Conservation (phyloP, 805 yeast genomes). For the Lachancea mirantina region DNA sequence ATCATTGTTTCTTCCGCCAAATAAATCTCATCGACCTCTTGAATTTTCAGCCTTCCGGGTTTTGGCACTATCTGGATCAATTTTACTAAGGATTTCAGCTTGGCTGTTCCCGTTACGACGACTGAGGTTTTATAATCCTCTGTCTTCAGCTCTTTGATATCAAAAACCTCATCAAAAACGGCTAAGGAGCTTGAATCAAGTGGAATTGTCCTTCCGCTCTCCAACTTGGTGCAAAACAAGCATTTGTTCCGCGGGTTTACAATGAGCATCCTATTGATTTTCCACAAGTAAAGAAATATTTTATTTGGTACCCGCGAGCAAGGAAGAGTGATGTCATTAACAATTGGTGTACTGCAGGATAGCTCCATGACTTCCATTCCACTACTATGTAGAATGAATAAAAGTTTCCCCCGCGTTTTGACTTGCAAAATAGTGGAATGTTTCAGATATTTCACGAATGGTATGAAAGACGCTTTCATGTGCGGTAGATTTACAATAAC, state of each 20-base stretch:
- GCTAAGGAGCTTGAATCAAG: slow-evolving; percentile 11
- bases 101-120: slow-evolving; percentile 1
- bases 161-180: slow-evolving; percentile 1
- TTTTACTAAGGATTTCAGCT: not conserved
- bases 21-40: not conserved
- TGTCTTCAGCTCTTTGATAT: not conserved
- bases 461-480: not conserved
- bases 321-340: slow-evolving; percentile 17
- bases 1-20: not conserved
- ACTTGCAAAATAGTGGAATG: slow-evolving; percentile 18
- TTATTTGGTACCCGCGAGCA: slow-evolving; percentile 22
- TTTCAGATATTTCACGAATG: not conserved
- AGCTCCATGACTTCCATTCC: slow-evolving; percentile 19
- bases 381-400: slow-evolving; percentile 18
- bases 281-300: slow-evolving; percentile 15
- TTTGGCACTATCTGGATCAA: slow-evolving; percentile 4
- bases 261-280: slow-evolving; percentile 24
- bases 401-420: slow-evolving; percentile 1
- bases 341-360: slow-evolving; percentile 18
- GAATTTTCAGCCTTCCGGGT: slow-evolving; percentile 6
- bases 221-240: slow-evolving; percentile 24
- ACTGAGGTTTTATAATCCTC: slow-evolving; percentile 1
- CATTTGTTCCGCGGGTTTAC: slow-evolving; percentile 16
- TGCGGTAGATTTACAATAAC: not conserved
- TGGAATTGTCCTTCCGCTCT: slow-evolving; percentile 21